Evolutionary conservation across 768 basidiomycete genomes (phyloP), one percentile per base, ranked within the genome.

Genomic region (Leccinellum albellum): DNA sequence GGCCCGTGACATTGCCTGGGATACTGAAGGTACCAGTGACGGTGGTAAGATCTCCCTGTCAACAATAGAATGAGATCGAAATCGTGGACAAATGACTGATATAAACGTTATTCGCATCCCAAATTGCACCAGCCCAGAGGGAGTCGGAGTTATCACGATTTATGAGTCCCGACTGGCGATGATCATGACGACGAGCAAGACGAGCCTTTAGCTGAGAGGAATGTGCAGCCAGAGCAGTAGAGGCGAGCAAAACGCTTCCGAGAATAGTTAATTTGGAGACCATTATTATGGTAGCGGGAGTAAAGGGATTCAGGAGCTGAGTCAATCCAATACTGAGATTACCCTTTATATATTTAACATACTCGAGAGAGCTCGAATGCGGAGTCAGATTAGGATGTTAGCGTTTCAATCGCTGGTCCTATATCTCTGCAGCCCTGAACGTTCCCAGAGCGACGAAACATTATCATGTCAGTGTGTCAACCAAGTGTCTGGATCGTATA

Each of bases 121-220:
- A 56, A 31, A 60, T 29, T 51, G 58, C 67, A 51, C 65, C 66
- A 50, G 65, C 54, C 62, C 67, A 68, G 32, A 50, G 57, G 28
- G 28, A 28, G 28, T 26, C 26, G 26, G 28, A 31, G 31, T 53
- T 53, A 17, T 64, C 1, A 20, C 35, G 56, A 35, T 55, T 52
- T 26, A 51, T 13, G n/a, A 50, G 60, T 20, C 51, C 51, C 3
- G 64, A 60, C 42, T 58, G 66, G 33, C 57, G 60, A 24, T 15
- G 31, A 49, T 55, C 50, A 50, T 56, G 53, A 48, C 59, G 65
- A 32, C 58, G 65, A 42, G 60, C 48, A 52, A 57, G 56, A 24
- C 56, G 63, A 45, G 56, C 54, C 31, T 12, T 54, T 0, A 60
- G 29, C 13, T 50, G 56, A 46, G 66, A 66, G 14, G 63, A 63